Evolutionary conservation across 2,329 filamentous ascomycete genomes (phyloP).

Genomic region (Grosmannia huntii): DNA sequence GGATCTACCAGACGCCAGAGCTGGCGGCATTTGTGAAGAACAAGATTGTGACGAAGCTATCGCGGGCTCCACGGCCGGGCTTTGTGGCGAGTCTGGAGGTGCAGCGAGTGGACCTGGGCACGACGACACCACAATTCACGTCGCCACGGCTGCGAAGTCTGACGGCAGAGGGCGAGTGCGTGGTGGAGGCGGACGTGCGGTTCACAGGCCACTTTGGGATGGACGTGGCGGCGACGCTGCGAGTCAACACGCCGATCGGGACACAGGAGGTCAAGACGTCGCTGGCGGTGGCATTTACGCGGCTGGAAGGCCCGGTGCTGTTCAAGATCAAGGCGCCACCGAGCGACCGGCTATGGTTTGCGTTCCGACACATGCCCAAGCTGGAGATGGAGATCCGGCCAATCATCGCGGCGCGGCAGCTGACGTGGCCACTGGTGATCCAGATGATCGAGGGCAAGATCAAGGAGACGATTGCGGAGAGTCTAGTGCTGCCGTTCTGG

Average conservation of each 20-base stretch:
- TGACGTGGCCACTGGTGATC: slow-evolving; percentile 85
- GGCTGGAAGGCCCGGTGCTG: slow-evolving; percentile 71
- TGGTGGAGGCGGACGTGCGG: slow-evolving; percentile 73
- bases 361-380: slow-evolving; percentile 86
- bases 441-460: slow-evolving; percentile 91
- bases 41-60: slow-evolving; percentile 93
- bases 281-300: slow-evolving; percentile 73
- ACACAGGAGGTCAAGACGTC: slow-evolving; percentile 92
- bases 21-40: slow-evolving; percentile 66
- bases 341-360: slow-evolving; percentile 91
- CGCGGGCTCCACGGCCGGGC: slow-evolving; percentile 79
- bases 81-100: slow-evolving; percentile 81
- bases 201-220: slow-evolving; percentile 84
- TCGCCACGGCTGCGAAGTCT: slow-evolving; percentile 81
- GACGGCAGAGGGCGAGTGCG: slow-evolving; percentile 81
- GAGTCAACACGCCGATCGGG: slow-evolving; percentile 75
- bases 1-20: slow-evolving; percentile 72
- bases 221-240: slow-evolving; percentile 83
- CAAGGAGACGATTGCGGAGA: slow-evolving; percentile 86
- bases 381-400: slow-evolving; percentile 92
- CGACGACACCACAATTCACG: slow-evolving; percentile 76
- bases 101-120: slow-evolving; percentile 72
- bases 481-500: slow-evolving; percentile 86
- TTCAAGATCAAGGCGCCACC: slow-evolving; percentile 88
- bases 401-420: slow-evolving; percentile 87